Evolutionary conservation across 2,329 filamentous ascomycete genomes (phyloP), one percentile per base, ranked within the genome.

Genomic region (Scedosporium apiospermum): DNA sequence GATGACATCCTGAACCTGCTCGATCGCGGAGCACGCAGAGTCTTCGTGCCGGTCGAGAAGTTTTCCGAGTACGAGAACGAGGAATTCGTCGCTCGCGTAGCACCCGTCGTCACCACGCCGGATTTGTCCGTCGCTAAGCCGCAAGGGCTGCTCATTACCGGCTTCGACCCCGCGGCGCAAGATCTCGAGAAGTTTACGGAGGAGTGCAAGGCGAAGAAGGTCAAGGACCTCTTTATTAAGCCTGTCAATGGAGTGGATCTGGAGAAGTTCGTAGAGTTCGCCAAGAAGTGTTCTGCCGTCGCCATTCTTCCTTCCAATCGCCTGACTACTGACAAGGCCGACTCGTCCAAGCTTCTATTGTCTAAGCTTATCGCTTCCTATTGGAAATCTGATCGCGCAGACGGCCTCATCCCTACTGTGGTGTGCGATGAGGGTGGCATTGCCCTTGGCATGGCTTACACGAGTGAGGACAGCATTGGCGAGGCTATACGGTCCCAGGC

Each of bases 401-500:
- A 97, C 71, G 88, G 89, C 7, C 82, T 99, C 7, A 86, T 96
- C 67, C 88, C 95, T 1, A 99, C 95, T 0, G 84, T 96, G 3
- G 95, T 99, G 6, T 92, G 90, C 1, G 91, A 99, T 71, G 91
- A 96, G 78, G 81, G 88, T 58, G 93, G 92, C 1, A 80, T 89
- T 21, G 90, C 91, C 7, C 79, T 99, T 14, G 95, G 95, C 0
- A 77, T 99, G 66, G 95, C 97, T 18, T 99, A 97, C 80, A 96
- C 93, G 75, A 97, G 90, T 71, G 86, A 89, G 66, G 90, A 96
- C 74, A 98, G 93, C 72, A 86, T 99, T 41, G 81, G 86, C 7
- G 93, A 96, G 77, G 93, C 93, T 44, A 73, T 99, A 65, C 85
- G 85, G 69, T 96, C 91, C 5, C 79, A 82, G 68, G 80, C 79